Evolutionary conservation across 2,329 filamentous ascomycete species (phyloP), one percentile per base, ranked within the genome.

Genomic region (Verticillium dahliae): DNA sequence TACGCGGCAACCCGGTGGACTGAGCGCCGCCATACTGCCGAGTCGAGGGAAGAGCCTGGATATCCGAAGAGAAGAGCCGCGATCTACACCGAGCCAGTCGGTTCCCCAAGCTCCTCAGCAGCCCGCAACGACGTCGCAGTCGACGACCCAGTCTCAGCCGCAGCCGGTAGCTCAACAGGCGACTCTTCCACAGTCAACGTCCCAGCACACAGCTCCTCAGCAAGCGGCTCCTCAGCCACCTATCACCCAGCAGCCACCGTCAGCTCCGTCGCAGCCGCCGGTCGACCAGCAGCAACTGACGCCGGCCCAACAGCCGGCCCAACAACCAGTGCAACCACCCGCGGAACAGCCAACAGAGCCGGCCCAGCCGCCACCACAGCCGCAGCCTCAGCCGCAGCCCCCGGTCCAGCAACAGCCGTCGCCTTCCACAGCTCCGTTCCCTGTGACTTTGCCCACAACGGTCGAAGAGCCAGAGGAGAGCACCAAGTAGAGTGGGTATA

Each of bases 31-130:
- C 38, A 62, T 74, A 39, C 58, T 76, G 27, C 67, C 71, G 15
- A 66, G 69, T 5, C 69, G 75, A 41, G 73, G 72, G 9, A 78
- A 73, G 69, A 80, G 76, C 61, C 64, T 75, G 31, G 77, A 80
- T 34, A 67, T 75, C 18, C 75, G 74, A 63, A 72, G 74, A 38
- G 69, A 74, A 61, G 73, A 77, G 13, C 75, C 77, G 56, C 70
- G 66, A 56, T 62, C 54, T 34, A 9, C 11, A 22, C 45, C 45
- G 4, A n/a, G n/a, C 15, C 45, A 50, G 18, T n/a, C 52, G 15
- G 41, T 60, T n/a, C 34, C 35, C 18, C 59, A 65, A 10, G 38
- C 50, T 22, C 22, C 50, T 34, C 62, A 58, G 37, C 50, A 59
- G 31, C 54, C 37, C 15, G 13, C n/a, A 14, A 6, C 37, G 37